Percentiles rank a stretch among this genome's conserved stretches.
Evolutionary conservation across 2,329 filamentous ascomycete species (phyloP).

Genomic region (Sclerotinia spermophila): DNA sequence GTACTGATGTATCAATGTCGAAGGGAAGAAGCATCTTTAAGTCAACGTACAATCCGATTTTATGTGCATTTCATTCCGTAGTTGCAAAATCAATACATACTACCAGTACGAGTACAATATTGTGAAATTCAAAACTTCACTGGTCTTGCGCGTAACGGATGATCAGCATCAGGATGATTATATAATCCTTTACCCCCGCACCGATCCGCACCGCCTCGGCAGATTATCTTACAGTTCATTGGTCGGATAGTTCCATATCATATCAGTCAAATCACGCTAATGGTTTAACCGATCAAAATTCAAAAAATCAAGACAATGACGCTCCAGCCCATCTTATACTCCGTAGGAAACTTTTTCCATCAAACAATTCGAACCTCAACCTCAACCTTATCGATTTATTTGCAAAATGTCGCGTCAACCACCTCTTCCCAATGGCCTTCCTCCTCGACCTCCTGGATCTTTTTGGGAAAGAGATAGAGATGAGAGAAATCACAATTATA

Average conservation of each 20-base stretch:
- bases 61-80: background rate
- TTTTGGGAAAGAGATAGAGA: background rate
- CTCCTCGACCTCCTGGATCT: constrained; percentile 23
- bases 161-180: background rate
- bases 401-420: constrained; percentile 32
- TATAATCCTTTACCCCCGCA: background rate
- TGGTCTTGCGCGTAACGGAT: background rate
- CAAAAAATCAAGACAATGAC: background rate
- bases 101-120: no score
- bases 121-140: no score
- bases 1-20: background rate
- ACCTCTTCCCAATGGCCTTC: constrained; percentile 32
- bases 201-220: background rate
- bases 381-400: background rate
- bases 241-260: background rate
- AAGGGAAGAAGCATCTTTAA: background rate
- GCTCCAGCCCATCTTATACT: background rate
- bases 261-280: background rate
- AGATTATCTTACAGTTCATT: background rate
- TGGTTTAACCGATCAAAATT: background rate
- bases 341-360: background rate
- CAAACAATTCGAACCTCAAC: background rate
- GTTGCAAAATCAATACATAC: background rate
- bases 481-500: constrained; percentile 12
- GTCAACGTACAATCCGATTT: background rate